Evolutionary conservation across 768 basidiomycete species (phyloP), one percentile per base, ranked within the genome.

Genomic region (Gautieria morchelliformis): DNA sequence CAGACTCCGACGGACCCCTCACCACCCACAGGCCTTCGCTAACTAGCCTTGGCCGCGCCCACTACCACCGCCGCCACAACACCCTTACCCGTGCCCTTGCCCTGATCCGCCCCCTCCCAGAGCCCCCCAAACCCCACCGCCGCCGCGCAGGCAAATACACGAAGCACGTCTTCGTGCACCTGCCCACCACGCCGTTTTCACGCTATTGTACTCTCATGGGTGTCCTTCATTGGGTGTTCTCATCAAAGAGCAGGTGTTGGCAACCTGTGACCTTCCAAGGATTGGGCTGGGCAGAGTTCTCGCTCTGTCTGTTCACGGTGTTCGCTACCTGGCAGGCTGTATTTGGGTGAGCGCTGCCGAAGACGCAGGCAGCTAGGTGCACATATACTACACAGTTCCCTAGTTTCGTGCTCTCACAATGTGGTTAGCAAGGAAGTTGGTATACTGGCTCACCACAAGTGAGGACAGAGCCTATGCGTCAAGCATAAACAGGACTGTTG

Each of bases 271-370:
- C 87, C 5, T 81, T 88, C 7, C 84, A 86, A 68, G 83, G 83
- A 1, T 66, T 89, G 15, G 86, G 85, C 5, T 89, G 88, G 87
- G 79, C 83, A 51, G 85, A 87, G 61, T 83, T 88, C 60, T 78
- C 75, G 7, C 67, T 90, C 19, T 84, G 83, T 63, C 55, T 75
- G 11, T 55, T 83, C 59, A 80, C 84, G 6, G 67, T 86, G 44
- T 53, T 76, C 5, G 73, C 75, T 33, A 85, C 86, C 12, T 76
- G n/a, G n/a, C n/a, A n/a, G n/a, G n/a, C n/a, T n/a, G 80, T 44
- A 65, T 76, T 62, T 81, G 79, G 79, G 66, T 79, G 63, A 71
- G 72, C 30, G 19, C 63, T 67, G 44, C 69, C 71, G 51, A 19
- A 20, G 22, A 22, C 65, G 70, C 61, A 67, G 70, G 59, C 39